Evolutionary conservation across 1,139 yeast genomes (phyloP).

Genomic region (Pichia cactophila): DNA sequence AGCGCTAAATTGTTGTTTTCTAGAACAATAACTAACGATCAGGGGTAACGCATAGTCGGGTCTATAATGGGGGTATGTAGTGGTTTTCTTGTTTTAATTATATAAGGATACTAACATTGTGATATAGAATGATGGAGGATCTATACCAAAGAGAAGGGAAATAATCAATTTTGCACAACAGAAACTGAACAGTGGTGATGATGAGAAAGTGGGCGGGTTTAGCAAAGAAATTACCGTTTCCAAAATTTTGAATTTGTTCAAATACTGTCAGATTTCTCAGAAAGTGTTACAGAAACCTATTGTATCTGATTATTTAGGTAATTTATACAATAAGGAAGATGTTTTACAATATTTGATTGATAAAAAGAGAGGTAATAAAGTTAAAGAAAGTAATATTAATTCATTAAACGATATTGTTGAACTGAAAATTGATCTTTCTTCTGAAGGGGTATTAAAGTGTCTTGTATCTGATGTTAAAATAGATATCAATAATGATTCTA

Average conservation of each 20-base stretch:
- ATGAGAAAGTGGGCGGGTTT: background rate
- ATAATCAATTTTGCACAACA: constrained; percentile 22
- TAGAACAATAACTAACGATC: too few relatives aligned
- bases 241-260: constrained; percentile 30
- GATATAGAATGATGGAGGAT: constrained; percentile 47
- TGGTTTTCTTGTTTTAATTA: background rate
- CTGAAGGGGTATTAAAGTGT: constrained; percentile 17
- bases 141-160: constrained; percentile 41
- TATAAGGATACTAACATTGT: too few relatives aligned
- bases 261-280: constrained; percentile 37
- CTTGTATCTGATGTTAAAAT: constrained; percentile 15
- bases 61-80: background rate
- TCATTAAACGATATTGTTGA: constrained; percentile 46
- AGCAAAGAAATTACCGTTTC: background rate
- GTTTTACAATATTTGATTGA: constrained; percentile 44
- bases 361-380: constrained; percentile 11
- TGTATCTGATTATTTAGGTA: constrained; percentile 67
- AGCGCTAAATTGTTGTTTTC: too few relatives aligned
- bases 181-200: constrained; percentile 3
- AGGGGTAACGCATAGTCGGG: background rate
- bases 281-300: constrained; percentile 39
- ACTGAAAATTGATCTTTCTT: constrained; percentile 24
- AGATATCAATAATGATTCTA: constrained; percentile 13
- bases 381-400: constrained; percentile 28
- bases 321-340: constrained; percentile 61